phyloP scores from a whole-genome alignment of 768 basidiomycete genomes.

The Strobilomyces confusus region DNA sequence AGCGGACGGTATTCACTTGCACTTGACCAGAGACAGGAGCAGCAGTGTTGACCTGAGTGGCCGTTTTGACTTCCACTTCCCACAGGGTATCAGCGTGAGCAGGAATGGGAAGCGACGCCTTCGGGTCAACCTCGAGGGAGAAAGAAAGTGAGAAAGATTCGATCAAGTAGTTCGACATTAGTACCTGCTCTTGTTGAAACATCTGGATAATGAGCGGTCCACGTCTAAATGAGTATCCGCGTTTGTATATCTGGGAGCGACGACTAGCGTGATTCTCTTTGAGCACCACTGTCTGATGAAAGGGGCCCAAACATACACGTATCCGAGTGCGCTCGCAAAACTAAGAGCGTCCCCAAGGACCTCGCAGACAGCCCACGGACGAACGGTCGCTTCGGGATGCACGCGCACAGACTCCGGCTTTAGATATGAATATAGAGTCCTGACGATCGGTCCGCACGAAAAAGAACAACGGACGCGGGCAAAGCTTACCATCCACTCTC shows the following conservation, averaged over 20 bases:
- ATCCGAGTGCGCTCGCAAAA: slow-evolving; percentile 79
- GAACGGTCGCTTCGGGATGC: slow-evolving; percentile 82
- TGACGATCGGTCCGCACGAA: slow-evolving; percentile 24
- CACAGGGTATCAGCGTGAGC: slow-evolving; percentile 79
- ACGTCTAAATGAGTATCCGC: slow-evolving; percentile 71
- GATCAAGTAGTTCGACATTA: background rate
- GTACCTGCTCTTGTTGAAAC: slow-evolving; percentile 82
- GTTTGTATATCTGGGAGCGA: slow-evolving; percentile 76
- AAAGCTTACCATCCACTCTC: slow-evolving; percentile 56
- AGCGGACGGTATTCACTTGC: slow-evolving; percentile 69
- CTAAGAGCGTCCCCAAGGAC: slow-evolving; percentile 76
- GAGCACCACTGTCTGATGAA: background rate
- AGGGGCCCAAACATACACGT: slow-evolving; percentile 44
- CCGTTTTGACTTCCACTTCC: slow-evolving; percentile 88
- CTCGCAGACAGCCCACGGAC: slow-evolving; percentile 79
- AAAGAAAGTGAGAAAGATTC: slow-evolving; percentile 6
- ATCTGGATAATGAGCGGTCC: slow-evolving; percentile 72
- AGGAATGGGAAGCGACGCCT: slow-evolving; percentile 69
- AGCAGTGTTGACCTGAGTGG: slow-evolving; percentile 70
- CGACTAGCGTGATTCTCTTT: slow-evolving; percentile 36
- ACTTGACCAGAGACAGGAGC: slow-evolving; percentile 25
- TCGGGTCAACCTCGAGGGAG: slow-evolving; percentile 57
- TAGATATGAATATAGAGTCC: slow-evolving; percentile 75
- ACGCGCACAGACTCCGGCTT: slow-evolving; percentile 82
- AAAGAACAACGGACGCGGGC: background rate